Base-by-base conservation (phyloP, 23 red algal species). In the Chondrus crispus region DNA sequence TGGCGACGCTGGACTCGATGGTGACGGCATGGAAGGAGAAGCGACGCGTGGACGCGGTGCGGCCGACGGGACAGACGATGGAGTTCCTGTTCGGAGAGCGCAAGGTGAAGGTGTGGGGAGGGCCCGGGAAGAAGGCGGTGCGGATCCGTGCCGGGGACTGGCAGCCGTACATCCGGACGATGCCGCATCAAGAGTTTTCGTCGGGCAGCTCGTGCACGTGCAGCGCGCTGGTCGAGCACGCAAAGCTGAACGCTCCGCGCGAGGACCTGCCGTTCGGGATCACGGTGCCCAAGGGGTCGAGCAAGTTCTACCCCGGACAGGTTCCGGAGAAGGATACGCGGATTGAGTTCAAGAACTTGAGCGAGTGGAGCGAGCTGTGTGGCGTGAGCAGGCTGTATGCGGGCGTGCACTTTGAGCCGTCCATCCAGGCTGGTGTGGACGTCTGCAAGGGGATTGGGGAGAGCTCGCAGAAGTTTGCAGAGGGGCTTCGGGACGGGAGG, bases 141-240 rank as follows among this genome's bases (percentile, higher is more conserved):
- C 51, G 37, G 13, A 52, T 92, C 12, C 68, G 68, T 24, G 85
- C 48, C 8, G 85, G 69, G 68, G 85, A 89, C 24, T 74, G 64
- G 69, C 12, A 19, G 2, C 41, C 85, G 68, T 37, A 75, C 35
- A 74, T 93, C 10, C 52, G 77, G 4, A 73, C 77, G 26, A 60
- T 60, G 36, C 89, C 89, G 50, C 89, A 93, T 62, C 57, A 55
- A 13, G 89, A 93, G 80, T 93, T 84, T 32, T 78, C 89, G 6
- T 85, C 79, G 2, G 90, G 55, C 36, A 71, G 55, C 22, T 79
- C 90, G 9, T 64, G 62, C 11, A 48, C 85, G 12, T 93, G 90
- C 42, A 74, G 71, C 0, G 90, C 86, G 36, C 48, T 73, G 6
- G 64, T 90, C 45, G 86, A 90, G 53, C 69, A 75, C 19, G 26